These are phyloP conservation scores for Flagelloscypha sp. DNA, from an alignment of 768 basidiomycete genomes.

Conservation along the genomic window DNA sequence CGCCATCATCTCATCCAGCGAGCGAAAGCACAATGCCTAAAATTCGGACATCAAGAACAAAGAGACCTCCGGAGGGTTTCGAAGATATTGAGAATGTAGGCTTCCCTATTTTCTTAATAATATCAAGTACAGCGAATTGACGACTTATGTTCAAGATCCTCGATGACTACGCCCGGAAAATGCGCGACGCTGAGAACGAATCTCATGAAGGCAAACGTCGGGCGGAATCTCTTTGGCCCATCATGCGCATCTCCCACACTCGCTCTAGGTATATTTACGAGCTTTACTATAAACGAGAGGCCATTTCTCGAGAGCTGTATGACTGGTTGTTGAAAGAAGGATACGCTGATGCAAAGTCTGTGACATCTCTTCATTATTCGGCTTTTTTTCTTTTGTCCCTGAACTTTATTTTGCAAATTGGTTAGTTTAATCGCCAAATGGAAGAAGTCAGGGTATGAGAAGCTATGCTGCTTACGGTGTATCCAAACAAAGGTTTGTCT, in stretches of 20 bases:
- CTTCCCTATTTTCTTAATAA: not conserved
- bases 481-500: slow-evolving; percentile 78
- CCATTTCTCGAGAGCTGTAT: slow-evolving; percentile 85
- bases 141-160: slow-evolving; percentile 54
- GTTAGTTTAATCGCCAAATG: slow-evolving; percentile 92
- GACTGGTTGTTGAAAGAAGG: slow-evolving; percentile 98
- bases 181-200: slow-evolving; percentile 99
- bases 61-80: slow-evolving; percentile 89
- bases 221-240: slow-evolving; percentile 89
- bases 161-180: slow-evolving; percentile 98
- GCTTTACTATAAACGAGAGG: slow-evolving; percentile 96
- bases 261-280: slow-evolving; percentile 97
- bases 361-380: slow-evolving; percentile 8
- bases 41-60: slow-evolving; percentile 87
- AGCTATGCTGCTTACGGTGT: slow-evolving; percentile 92
- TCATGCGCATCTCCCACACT: slow-evolving; percentile 96
- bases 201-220: slow-evolving; percentile 97
- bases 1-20: too few relatives aligned
- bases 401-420: slow-evolving; percentile 9
- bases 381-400: slow-evolving; percentile 2
- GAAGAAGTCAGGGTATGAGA: slow-evolving; percentile 99
- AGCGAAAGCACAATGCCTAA: too few relatives aligned
- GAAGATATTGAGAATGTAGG: slow-evolving; percentile 82
- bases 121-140: slow-evolving; percentile 10
- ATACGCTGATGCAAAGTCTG: slow-evolving; percentile 93